Conservation (phyloP, 345 rosid genomes). For the Populus nigra region DNA sequence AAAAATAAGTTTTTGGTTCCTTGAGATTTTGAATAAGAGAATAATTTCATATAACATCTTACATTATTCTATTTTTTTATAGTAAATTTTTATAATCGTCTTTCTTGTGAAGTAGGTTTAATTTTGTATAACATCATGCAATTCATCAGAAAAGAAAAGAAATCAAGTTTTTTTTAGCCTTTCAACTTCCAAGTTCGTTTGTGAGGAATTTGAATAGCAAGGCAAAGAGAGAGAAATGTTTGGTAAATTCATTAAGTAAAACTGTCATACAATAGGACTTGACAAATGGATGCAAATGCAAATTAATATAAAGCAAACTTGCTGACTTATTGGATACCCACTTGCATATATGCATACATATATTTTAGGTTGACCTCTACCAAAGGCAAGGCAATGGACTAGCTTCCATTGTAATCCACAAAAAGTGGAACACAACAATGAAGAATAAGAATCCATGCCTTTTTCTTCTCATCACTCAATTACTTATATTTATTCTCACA, state of each 20-base stretch:
- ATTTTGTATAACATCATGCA: too few relatives aligned
- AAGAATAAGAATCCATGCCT: conserved; percentile 35
- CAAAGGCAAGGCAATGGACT: not conserved
- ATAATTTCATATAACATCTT: too few relatives aligned
- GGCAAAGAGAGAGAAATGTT: not conserved
- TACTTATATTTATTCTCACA: conserved; percentile 18
- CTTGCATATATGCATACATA: not conserved
- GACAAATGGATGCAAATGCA: not conserved
- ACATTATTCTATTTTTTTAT: too few relatives aligned
- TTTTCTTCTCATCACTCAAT: conserved; percentile 7
- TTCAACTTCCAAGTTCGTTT: not conserved
- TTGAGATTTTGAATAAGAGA: too few relatives aligned
- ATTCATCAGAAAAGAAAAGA: not conserved
- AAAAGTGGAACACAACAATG: conserved; percentile 13
- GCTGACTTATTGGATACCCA: not conserved
- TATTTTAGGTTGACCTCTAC: not conserved
- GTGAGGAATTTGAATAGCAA: not conserved
- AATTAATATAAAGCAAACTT: not conserved
- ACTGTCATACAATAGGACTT: not conserved
- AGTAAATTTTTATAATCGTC: too few relatives aligned
- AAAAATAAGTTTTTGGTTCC: too few relatives aligned
- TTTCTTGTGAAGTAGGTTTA: too few relatives aligned
- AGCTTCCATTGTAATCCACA: conserved; percentile 29
- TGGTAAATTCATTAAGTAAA: not conserved
- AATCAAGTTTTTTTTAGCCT: too few relatives aligned